Percentiles rank a stretch among this genome's conserved stretches.
These are phyloP conservation scores for Boletus pseudopeckii DNA, from an alignment of 768 basidiomycete species.

Conservation along the genomic window DNA sequence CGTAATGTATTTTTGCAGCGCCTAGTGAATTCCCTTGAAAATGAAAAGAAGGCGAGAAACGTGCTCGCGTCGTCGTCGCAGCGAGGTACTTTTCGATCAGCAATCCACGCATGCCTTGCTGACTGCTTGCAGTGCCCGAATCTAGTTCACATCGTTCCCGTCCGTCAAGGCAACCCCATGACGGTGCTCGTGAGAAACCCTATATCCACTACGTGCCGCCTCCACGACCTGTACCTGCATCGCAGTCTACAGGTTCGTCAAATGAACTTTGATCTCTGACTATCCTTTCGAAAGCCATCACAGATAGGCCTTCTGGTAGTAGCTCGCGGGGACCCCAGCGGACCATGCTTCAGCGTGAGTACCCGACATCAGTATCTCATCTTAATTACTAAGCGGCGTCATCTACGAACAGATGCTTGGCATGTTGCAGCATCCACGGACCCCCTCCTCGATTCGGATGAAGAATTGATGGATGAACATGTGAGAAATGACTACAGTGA, in stretches of 20 bases:
- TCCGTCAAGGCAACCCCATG: slow-evolving; percentile 19
- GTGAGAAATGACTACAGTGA: slow-evolving; percentile 63
- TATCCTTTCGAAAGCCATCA: slow-evolving; percentile 4
- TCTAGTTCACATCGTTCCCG: slow-evolving; percentile 27
- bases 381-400: background rate
- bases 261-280: background rate
- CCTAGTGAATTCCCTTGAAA: slow-evolving; percentile 55
- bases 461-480: slow-evolving; percentile 63
- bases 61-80: slow-evolving; percentile 31
- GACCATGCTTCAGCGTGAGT: slow-evolving; percentile 46
- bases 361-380: background rate
- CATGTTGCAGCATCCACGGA: slow-evolving; percentile 59
- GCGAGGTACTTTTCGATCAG: slow-evolving; percentile 16
- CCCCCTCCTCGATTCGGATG: slow-evolving; percentile 70
- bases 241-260: slow-evolving; percentile 24
- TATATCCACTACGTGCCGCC: slow-evolving; percentile 35
- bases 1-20: slow-evolving; percentile 70
- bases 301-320: slow-evolving; percentile 18
- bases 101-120: slow-evolving; percentile 2
- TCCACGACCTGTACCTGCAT: slow-evolving; percentile 17
- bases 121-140: slow-evolving; percentile 22
- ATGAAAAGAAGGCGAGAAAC: slow-evolving; percentile 47
- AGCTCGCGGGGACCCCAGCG: slow-evolving; percentile 31
- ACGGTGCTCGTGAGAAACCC: slow-evolving; percentile 29
- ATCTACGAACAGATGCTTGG: slow-evolving; percentile 60